Conservation (phyloP, 495 filamentous ascomycete species). For the Neurospora sp. region DNA sequence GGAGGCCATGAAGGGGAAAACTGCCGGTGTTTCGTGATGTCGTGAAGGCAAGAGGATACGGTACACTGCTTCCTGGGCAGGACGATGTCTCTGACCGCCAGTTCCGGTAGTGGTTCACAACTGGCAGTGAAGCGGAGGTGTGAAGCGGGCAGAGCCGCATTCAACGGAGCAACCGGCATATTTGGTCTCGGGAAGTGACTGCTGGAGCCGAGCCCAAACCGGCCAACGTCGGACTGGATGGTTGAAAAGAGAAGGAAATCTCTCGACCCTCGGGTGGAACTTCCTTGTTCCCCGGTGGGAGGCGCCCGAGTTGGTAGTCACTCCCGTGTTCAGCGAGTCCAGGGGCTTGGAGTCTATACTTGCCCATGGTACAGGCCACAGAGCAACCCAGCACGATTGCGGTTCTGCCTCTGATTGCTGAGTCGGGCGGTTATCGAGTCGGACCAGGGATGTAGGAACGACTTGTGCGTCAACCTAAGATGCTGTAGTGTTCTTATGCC, state of each 20-base stretch:
- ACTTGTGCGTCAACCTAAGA: background rate
- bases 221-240: background rate
- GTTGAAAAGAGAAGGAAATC: background rate
- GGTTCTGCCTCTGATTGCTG: background rate
- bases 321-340: background rate
- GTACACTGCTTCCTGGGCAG: background rate
- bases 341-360: background rate
- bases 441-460: background rate
- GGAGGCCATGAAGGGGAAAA: background rate
- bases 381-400: background rate
- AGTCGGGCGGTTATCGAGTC: background rate
- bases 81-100: background rate
- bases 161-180: background rate
- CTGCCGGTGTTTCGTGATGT: background rate
- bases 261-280: background rate
- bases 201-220: background rate
- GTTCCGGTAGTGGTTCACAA: background rate
- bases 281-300: background rate
- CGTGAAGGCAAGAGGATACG: background rate
- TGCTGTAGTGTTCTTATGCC: background rate
- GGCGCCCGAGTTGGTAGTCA: background rate
- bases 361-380: background rate
- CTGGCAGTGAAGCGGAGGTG: background rate
- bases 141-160: background rate
- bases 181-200: background rate